Evolutionary conservation across 1,284 basidiomycete species (phyloP), one percentile per base, ranked within the genome.

Genomic region (Cutaneotrichosporon cavernicola): DNA sequence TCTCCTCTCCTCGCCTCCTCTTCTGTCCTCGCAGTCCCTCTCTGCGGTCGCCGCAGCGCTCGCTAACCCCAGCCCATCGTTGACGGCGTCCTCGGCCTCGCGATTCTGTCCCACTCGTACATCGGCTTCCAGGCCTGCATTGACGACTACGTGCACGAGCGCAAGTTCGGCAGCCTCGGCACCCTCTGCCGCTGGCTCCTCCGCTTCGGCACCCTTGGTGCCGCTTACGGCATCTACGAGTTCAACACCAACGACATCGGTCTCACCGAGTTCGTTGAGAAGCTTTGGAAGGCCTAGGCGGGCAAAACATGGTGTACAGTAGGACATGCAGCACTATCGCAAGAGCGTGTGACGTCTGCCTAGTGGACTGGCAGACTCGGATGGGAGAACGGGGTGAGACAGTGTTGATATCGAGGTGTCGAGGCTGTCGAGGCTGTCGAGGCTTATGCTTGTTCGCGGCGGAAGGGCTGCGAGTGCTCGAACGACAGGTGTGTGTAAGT

Each of bases 171-270:
- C 32, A 73, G 88, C 53, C 66, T 92, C 64, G 94, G 92, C 18
- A 87, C 85, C 2, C 66, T 89, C 61, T 74, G 81, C 30, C 86
- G 83, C 36, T 98, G 96, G 95, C 78, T 83, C 9, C 83, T 98
- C 64, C 86, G 92, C 61, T 82, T 87, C 16, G 83, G 87, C 4
- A 97, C 96, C 34, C 87, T 90, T 50, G 89, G 87, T n/a, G 88
- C 90, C 16, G 85, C 97, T 62, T 88, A 92, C 70, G 96, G 97
- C 49, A 85, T 98, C 6, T 99, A 97, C 83, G 90, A 95, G 80
- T 97, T 97, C 85, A 96, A 97, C 84, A 97, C 94, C 51, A 92
- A 95, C 79, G 96, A 98, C 76, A 88, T 98, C 73, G 95, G 88
- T 71, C 80, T 91, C 69, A 90, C 89, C 40, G 90, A 90, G 81